phyloP scores from a whole-genome alignment of 2,329 filamentous ascomycete genomes.

The Plectosphaerella plurivora region DNA sequence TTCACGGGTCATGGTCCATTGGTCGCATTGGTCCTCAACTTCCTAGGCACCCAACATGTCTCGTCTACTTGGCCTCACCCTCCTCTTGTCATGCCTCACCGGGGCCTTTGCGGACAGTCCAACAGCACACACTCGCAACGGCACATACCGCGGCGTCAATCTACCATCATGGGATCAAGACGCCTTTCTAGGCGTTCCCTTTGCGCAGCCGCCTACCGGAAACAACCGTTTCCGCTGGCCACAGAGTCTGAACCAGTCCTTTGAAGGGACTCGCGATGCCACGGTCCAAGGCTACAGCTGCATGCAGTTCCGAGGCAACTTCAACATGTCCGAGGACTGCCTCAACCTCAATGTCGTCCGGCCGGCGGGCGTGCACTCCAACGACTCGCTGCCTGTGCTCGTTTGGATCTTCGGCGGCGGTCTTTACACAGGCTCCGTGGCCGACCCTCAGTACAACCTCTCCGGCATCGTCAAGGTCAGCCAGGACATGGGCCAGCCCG shows the following conservation, averaged over 20 bases:
- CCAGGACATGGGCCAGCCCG: slow-evolving; percentile 44
- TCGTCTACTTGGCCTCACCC: background rate
- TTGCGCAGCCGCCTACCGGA: slow-evolving; percentile 30
- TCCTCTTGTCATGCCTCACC: slow-evolving; percentile 4
- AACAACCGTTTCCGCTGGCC: slow-evolving; percentile 30
- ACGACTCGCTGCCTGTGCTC: slow-evolving; percentile 31
- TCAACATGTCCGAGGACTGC: slow-evolving; percentile 45
- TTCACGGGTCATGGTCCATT: too few relatives aligned
- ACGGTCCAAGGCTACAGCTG: slow-evolving; percentile 39
- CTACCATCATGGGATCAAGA: slow-evolving; percentile 31
- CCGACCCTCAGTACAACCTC: slow-evolving; percentile 58
- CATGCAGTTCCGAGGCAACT: slow-evolving; percentile 37
- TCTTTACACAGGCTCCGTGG: slow-evolving; percentile 42
- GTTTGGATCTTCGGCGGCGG: slow-evolving; percentile 59
- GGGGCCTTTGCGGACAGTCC: slow-evolving; percentile 4
- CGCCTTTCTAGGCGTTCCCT: slow-evolving; percentile 29
- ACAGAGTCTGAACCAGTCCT: slow-evolving; percentile 30
- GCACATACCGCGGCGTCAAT: slow-evolving; percentile 27
- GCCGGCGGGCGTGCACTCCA: slow-evolving; percentile 24
- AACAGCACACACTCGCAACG: slow-evolving; percentile 20
- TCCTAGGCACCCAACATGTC: background rate
- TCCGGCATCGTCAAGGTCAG: slow-evolving; percentile 55
- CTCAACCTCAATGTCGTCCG: slow-evolving; percentile 37
- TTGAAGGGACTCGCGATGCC: slow-evolving; percentile 31
- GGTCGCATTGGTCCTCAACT: background rate